Percentiles rank a stretch among this genome's conserved stretches.
Evolutionary conservation across 75 land plant species (phyloP).

Genomic region (Pinus albicaulis): DNA sequence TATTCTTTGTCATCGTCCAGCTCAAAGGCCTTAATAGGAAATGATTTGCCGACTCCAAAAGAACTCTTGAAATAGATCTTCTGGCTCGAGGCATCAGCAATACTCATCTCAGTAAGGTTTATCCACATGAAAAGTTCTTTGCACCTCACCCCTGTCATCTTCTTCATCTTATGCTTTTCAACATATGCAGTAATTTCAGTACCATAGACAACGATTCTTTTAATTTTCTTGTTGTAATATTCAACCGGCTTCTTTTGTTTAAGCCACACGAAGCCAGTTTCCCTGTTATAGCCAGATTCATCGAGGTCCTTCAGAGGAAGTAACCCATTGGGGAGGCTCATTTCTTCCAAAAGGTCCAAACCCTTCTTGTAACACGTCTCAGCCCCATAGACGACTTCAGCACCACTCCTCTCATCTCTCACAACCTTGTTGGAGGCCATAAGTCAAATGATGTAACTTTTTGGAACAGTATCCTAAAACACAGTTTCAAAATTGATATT

Average conservation of each 20-base stretch:
- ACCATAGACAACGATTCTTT: conserved; percentile 16
- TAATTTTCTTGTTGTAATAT: conserved; percentile 25
- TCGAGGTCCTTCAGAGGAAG: conserved; percentile 44
- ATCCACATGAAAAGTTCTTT: conserved; percentile 48
- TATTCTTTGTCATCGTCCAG: conserved; percentile 10
- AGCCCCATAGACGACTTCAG: conserved; percentile 26
- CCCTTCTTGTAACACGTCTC: conserved; percentile 26
- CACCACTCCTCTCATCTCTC: conserved; percentile 1
- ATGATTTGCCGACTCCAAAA: conserved; percentile 31
- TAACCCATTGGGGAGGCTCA: conserved; percentile 46
- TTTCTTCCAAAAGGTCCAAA: conserved; percentile 28
- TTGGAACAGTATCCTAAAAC: no score
- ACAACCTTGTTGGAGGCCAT: neutral
- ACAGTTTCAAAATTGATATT: no score
- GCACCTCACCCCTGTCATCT: conserved; percentile 41
- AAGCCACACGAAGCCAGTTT: conserved; percentile 56
- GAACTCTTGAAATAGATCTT: conserved; percentile 28
- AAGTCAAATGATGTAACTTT: no score
- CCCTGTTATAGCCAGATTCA: conserved; percentile 37
- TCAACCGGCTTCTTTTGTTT: conserved; percentile 21
- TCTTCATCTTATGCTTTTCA: conserved; percentile 26
- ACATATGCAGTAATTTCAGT: conserved; percentile 33
- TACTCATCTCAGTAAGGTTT: conserved; percentile 22
- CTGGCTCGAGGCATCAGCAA: conserved; percentile 11
- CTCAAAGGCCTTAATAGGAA: conserved; percentile 28